A percentile compares a stretch with the other conserved stretches of the same genome.
phyloP scores from a whole-genome alignment of 2,329 filamentous ascomycete genomes.

The Neopestalotiopsis sp. region DNA sequence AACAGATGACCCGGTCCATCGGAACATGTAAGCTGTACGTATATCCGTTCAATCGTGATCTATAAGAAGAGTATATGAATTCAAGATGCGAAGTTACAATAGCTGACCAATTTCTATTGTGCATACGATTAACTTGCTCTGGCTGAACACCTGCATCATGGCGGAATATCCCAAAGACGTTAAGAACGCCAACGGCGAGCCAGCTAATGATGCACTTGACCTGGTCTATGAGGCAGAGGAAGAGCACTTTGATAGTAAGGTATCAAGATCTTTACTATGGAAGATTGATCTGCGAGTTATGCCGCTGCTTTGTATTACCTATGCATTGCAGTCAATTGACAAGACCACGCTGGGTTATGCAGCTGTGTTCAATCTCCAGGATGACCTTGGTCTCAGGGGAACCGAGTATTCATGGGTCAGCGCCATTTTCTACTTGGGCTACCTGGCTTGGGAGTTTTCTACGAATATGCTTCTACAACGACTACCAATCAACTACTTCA shows the following conservation, averaged over 20 bases:
- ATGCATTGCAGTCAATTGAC: constrained; percentile 27
- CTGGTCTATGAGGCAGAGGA: constrained; percentile 6
- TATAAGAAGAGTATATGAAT: background rate
- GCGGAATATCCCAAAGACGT: background rate
- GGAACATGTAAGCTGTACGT: background rate
- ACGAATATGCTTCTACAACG: constrained; percentile 38
- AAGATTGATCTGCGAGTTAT: constrained; percentile 23
- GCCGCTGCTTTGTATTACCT: constrained; percentile 21
- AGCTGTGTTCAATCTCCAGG: constrained; percentile 66
- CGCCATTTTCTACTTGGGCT: constrained; percentile 60
- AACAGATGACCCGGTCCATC: background rate
- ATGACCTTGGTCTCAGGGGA: constrained; percentile 61
- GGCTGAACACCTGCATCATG: background rate
- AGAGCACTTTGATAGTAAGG: background rate
- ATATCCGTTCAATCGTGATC: background rate
- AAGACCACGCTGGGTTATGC: constrained; percentile 66
- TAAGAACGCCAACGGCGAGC: background rate
- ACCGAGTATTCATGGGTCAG: constrained; percentile 62
- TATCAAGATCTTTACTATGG: constrained; percentile 11
- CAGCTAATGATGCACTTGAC: background rate
- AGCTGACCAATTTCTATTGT: too few species aligned
- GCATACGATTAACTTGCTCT: background rate
- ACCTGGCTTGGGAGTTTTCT: constrained; percentile 31
- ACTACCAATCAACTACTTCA: constrained; percentile 32
- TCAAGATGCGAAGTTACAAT: too few species aligned